phyloP scores from a whole-genome alignment of 2,329 filamentous ascomycete genomes.

The Sporothrix mexicana region DNA sequence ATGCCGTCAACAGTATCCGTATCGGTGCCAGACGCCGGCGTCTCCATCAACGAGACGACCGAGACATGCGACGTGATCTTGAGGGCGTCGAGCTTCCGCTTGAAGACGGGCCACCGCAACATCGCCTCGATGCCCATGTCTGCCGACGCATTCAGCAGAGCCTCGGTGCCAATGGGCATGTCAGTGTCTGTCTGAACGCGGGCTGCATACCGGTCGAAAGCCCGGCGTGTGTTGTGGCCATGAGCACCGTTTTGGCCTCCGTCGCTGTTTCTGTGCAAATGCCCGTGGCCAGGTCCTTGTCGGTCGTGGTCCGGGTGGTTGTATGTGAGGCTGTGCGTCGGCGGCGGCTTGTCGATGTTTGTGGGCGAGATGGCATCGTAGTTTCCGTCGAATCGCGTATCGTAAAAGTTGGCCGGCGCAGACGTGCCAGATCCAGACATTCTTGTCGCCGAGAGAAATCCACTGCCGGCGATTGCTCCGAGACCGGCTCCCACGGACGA shows the following conservation, averaged over 20 bases:
- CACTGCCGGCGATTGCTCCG: neutral
- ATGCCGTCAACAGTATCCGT: constrained; percentile 10
- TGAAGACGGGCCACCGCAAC: constrained; percentile 32
- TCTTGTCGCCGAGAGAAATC: neutral
- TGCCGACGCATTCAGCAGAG: constrained; percentile 13
- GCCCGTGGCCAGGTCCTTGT: neutral
- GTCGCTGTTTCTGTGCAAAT: constrained; percentile 13
- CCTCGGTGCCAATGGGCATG: constrained; percentile 29
- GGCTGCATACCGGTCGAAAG: constrained; percentile 25
- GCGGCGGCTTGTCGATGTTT: neutral
- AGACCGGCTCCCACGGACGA: constrained; percentile 1
- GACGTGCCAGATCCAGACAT: neutral
- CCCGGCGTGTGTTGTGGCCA: neutral
- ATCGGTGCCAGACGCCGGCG: neutral
- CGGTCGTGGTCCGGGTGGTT: neutral
- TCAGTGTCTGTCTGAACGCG: constrained; percentile 19
- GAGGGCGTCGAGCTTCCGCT: constrained; percentile 18
- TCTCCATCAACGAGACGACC: constrained; percentile 17
- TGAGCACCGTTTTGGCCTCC: constrained; percentile 11
- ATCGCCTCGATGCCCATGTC: constrained; percentile 35
- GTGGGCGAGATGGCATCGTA: neutral
- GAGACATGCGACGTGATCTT: constrained; percentile 4
- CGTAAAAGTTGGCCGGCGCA: neutral
- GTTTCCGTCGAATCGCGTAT: neutral
- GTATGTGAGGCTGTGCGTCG: neutral